A percentile compares a stretch with the other conserved stretches of the same genome.
These are phyloP conservation scores for Paramecium pentaurelia DNA, from an alignment of 73 alveolate species.

Conservation along the genomic window DNA sequence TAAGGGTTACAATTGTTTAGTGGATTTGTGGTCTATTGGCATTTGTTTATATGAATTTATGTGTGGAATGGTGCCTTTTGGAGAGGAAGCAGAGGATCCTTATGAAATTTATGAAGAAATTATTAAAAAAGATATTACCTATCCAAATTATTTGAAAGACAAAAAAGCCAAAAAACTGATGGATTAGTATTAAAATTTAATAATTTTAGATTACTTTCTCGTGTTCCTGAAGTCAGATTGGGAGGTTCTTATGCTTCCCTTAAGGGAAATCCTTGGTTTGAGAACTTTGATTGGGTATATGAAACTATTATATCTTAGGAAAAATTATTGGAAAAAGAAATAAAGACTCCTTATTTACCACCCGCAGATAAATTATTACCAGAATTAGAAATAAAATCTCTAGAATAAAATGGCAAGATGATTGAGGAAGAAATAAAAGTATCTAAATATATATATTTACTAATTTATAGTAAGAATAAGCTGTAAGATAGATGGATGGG, in stretches of 20 bases:
- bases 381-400: conserved; percentile 39
- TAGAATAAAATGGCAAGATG: conserved; percentile 31
- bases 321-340: conserved; percentile 47
- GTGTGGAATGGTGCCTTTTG: conserved; percentile 83
- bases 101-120: conserved; percentile 70
- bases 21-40: conserved; percentile 81
- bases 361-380: conserved; percentile 49
- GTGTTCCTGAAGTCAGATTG: conserved; percentile 70
- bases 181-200: conserved; percentile 40
- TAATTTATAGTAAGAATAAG: background rate
- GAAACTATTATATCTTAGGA: background rate
- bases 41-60: conserved; percentile 70
- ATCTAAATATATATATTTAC: background rate
- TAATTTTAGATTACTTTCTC: conserved; percentile 51
- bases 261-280: conserved; percentile 67
- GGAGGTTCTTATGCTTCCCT: conserved; percentile 65
- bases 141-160: conserved; percentile 70
- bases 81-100: conserved; percentile 77
- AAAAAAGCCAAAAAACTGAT: conserved; percentile 66
- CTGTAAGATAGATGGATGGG: background rate
- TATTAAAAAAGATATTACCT: conserved; percentile 67
- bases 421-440: conserved; percentile 55
- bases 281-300: conserved; percentile 70
- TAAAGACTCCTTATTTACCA: conserved; percentile 58
- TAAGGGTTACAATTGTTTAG: conserved; percentile 76